Conservation (phyloP, 352 stramenopile species). For the Globisporangium takayamanum region DNA sequence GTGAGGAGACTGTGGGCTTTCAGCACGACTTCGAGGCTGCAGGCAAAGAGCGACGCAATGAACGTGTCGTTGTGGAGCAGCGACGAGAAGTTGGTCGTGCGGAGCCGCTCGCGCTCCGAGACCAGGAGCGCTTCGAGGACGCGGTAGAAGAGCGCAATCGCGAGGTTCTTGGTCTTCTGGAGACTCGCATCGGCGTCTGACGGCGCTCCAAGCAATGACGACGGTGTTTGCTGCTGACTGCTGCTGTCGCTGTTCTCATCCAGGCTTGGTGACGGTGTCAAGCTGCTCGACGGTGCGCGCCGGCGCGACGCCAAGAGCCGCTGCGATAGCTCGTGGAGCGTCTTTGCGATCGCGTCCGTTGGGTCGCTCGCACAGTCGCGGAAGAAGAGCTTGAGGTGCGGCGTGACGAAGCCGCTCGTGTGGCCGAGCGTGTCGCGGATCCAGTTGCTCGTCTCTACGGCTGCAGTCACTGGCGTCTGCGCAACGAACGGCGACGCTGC, state of each 20-base stretch:
- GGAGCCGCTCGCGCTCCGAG: slow-evolving; percentile 63
- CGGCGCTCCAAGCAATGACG: slow-evolving; percentile 6
- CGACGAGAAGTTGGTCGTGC: slow-evolving; percentile 67
- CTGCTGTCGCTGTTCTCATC: slow-evolving; percentile 11
- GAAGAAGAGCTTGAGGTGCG: slow-evolving; percentile 53
- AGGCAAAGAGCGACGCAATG: slow-evolving; percentile 71
- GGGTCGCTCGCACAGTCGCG: slow-evolving; percentile 49
- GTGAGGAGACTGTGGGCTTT: slow-evolving; percentile 85
- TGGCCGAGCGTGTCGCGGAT: slow-evolving; percentile 50
- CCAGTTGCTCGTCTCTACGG: slow-evolving; percentile 81
- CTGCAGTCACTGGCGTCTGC: slow-evolving; percentile 69
- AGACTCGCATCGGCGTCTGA: slow-evolving; percentile 74
- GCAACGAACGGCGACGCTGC: slow-evolving; percentile 34
- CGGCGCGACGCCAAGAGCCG: slow-evolving; percentile 37
- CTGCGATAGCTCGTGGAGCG: slow-evolving; percentile 43
- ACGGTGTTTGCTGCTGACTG: neutral
- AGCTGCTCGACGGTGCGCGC: slow-evolving; percentile 5
- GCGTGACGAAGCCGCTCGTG: slow-evolving; percentile 27
- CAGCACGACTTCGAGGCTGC: slow-evolving; percentile 75
- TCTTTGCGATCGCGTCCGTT: slow-evolving; percentile 41
- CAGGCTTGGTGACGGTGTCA: slow-evolving; percentile 1
- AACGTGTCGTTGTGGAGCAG: slow-evolving; percentile 81
- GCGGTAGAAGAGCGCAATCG: slow-evolving; percentile 70
- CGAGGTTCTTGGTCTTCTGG: slow-evolving; percentile 60
- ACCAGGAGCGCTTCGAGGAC: slow-evolving; percentile 71